Base-by-base conservation (phyloP, 129 eudicot genomes). In the Cynara cardunculus region DNA sequence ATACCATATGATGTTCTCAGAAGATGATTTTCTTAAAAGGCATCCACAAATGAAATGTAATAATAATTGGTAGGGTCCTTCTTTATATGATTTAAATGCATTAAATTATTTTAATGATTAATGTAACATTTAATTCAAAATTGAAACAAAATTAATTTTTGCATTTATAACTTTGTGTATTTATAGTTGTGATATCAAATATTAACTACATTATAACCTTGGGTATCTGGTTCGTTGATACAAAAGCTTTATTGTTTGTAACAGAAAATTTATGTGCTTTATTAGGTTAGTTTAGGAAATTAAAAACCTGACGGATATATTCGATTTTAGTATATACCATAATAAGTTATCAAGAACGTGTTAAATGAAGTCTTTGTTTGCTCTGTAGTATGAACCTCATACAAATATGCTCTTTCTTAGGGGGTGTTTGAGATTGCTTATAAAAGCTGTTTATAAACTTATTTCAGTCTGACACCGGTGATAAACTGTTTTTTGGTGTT, bases 11-110 rank as follows among this genome's bases (percentile, higher is more conserved):
- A 2, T 46, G 59, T 14, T 46, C 18, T 19, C 16, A 16, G 62
- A 49, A 49, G 62, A 49, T 4, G 22, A 18, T 56, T 18, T 56
- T 56, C n/a, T n/a, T 11, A 34, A 56, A 56, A 56, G 22, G 65
- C 65, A 6, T 56, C 24, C 10, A 56, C 65, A 26, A 39, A 14
- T 26, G 46, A 78, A 26, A 78, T 68, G 67, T 64, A n/a, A n/a
- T n/a, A n/a, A n/a, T n/a, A n/a, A n/a, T 41, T 69, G 82, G 82
- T 46, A 78, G 75, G 82, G 82, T 56, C 75, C 39, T 78, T 68
- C 22, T 35, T 59, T 28, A 44, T 78, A 14, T 12, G 7, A 35
- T 19, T n/a, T 46, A 56, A 56, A 39, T 68, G 46, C 9, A 69
- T 71, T 78, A 41, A 78, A 41, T 69, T 30, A 31, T 13, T 69